Evolutionary conservation across 2,329 filamentous ascomycete species (phyloP), one percentile per base, ranked within the genome.

Genomic region (Pseudogymnoascus sp.): DNA sequence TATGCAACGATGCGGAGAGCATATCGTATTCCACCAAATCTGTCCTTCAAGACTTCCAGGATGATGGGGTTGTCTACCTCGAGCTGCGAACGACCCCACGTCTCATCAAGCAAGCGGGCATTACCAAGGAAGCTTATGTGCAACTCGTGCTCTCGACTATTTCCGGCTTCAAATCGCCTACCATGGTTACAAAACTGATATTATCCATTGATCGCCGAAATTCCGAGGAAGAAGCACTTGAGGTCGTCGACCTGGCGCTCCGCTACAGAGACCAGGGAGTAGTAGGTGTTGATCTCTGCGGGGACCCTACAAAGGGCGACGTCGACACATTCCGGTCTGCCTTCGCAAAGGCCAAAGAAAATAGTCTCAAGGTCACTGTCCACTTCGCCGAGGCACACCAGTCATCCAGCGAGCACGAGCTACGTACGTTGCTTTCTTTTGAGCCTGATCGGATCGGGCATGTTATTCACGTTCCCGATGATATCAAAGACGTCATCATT

Each of bases 51-150:
- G 81, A 85, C 67, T 95, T 94, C 68, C 77, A 81, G 58, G 71
- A 73, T 25, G 90, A 94, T 69, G 88, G 88, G 36, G 86, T 93
- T 14, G 79, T 82, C 61, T 93, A 94, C 70, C 79, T 92, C 11
- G 90, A 95, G 71, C 81, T 94, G 22, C 84, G 90, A 43, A 93
- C 90, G 0, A 94, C 89, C 1, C 90, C 90, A 1, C 83, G 90
- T 60, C 78, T 80, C 1, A 82, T 87, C 35, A 70, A 73, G 0
- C 59, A 58, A 36, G 75, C 77, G 5, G 73, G 73, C 12, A 82
- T 84, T 22, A 84, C 85, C 64, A 68, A 65, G 58, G 79, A 80
- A 3, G 76, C 77, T 60, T 93, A 94, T 72, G 78, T 93, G 33
- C 67, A 76, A 35, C 81, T 82, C 5, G 79, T 94, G n/a, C 78